A percentile compares a stretch with the other conserved stretches of the same genome.
Conservation (phyloP, 2,329 filamentous ascomycete species). For the Venturia effusa region DNA sequence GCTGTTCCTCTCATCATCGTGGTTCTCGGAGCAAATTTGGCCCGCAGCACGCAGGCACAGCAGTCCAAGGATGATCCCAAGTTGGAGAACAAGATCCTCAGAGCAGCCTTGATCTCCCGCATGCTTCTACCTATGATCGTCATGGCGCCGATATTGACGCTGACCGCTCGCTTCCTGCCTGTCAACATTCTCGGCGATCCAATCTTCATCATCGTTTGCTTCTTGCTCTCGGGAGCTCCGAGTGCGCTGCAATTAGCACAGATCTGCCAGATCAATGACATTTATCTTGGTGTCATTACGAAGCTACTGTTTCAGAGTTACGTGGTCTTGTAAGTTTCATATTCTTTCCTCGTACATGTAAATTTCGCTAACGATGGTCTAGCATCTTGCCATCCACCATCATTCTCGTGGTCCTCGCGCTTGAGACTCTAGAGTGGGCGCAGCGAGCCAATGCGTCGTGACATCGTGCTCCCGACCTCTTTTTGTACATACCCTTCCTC, state of each 20-base stretch:
- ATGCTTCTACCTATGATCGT: slow-evolving; percentile 88
- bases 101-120: slow-evolving; percentile 74
- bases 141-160: slow-evolving; percentile 81
- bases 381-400: slow-evolving; percentile 93
- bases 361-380: not conserved
- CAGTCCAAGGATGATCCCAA: slow-evolving; percentile 59
- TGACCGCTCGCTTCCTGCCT: slow-evolving; percentile 81
- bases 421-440: slow-evolving; percentile 91
- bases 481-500: not conserved
- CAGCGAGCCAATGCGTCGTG: not conserved
- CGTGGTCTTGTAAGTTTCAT: slow-evolving; percentile 68
- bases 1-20: slow-evolving; percentile 93
- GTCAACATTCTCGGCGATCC: slow-evolving; percentile 94
- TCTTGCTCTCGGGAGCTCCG: slow-evolving; percentile 87
- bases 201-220: slow-evolving; percentile 96
- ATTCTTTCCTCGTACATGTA: not conserved
- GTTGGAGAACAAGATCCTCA: slow-evolving; percentile 64
- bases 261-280: slow-evolving; percentile 96
- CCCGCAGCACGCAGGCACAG: slow-evolving; percentile 68
- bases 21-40: slow-evolving; percentile 87
- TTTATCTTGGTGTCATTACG: slow-evolving; percentile 92
- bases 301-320: slow-evolving; percentile 92
- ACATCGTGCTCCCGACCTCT: not conserved
- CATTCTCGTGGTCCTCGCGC: slow-evolving; percentile 75
- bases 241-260: slow-evolving; percentile 90